These are phyloP conservation scores for Gossypium thurberi DNA, from an alignment of 345 rosid genomes.

Conservation along the genomic window DNA sequence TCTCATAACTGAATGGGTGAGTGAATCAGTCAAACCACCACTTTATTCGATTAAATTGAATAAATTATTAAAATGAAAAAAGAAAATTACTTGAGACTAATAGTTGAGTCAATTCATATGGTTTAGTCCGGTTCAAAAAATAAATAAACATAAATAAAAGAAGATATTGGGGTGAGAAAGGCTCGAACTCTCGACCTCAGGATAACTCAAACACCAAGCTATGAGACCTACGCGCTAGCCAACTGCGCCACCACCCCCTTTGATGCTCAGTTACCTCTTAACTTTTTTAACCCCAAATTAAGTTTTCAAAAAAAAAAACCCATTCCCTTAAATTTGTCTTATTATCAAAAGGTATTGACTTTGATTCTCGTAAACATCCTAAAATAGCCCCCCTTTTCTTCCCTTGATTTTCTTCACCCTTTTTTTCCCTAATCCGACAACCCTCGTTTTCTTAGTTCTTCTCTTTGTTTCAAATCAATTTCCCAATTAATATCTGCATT, in stretches of 20 bases:
- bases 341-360: neutral
- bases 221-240: conserved; percentile 97
- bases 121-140: no score
- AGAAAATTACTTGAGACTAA: no score
- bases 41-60: no score
- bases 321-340: neutral
- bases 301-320: neutral
- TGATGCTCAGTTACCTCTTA: no score
- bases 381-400: neutral
- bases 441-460: conserved; percentile 9
- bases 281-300: fast-evolving
- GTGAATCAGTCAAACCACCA: no score
- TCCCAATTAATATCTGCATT: conserved; percentile 1
- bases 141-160: no score
- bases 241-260: conserved; percentile 89
- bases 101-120: no score
- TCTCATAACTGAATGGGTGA: no score
- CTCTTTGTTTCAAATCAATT: neutral
- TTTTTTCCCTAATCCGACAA: conserved; percentile 13
- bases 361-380: conserved; percentile 11
- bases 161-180: conserved; percentile 57
- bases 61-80: no score
- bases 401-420: neutral
- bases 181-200: conserved; percentile 94
- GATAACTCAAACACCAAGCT: conserved; percentile 38